These are phyloP conservation scores for Nyssa sinensis DNA, from an alignment of 148 eudicot genomes.

Conservation along the genomic window DNA sequence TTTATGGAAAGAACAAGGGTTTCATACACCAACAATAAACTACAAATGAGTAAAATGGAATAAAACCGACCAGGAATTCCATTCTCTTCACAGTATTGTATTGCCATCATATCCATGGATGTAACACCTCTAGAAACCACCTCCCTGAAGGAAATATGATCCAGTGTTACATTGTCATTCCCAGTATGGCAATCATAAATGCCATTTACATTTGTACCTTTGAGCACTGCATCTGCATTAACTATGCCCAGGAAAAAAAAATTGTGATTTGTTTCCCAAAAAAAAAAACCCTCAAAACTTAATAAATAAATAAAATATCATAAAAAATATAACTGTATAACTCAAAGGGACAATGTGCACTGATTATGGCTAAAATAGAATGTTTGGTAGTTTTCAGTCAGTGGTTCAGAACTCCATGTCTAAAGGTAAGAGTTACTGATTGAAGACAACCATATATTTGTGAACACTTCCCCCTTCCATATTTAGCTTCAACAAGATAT, in stretches of 20 bases:
- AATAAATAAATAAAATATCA: too few species aligned
- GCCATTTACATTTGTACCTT: conserved; percentile 8
- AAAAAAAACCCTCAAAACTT: not conserved
- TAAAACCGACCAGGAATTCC: not conserved
- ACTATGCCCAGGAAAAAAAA: not conserved
- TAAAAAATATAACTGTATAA: too few species aligned
- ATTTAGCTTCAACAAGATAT: not conserved
- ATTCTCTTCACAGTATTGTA: conserved; percentile 9
- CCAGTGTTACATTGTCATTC: not conserved
- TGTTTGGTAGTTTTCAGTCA: too few species aligned
- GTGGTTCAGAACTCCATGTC: too few species aligned
- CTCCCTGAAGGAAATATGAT: conserved; percentile 5
- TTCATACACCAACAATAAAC: not conserved
- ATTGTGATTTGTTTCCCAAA: not conserved
- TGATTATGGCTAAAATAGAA: too few species aligned
- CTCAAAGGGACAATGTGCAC: not conserved
- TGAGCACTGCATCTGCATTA: conserved; percentile 1
- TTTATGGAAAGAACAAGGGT: not conserved
- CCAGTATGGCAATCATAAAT: not conserved
- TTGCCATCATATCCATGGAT: conserved; percentile 2
- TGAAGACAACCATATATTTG: not conserved
- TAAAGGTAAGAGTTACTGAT: not conserved
- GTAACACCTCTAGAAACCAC: conserved; percentile 1
- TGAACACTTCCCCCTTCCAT: not conserved
- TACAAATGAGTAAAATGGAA: not conserved